Evolutionary conservation across 2,329 filamentous ascomycete species (phyloP), one percentile per base, ranked within the genome.

Genomic region (Fusarium coicis): DNA sequence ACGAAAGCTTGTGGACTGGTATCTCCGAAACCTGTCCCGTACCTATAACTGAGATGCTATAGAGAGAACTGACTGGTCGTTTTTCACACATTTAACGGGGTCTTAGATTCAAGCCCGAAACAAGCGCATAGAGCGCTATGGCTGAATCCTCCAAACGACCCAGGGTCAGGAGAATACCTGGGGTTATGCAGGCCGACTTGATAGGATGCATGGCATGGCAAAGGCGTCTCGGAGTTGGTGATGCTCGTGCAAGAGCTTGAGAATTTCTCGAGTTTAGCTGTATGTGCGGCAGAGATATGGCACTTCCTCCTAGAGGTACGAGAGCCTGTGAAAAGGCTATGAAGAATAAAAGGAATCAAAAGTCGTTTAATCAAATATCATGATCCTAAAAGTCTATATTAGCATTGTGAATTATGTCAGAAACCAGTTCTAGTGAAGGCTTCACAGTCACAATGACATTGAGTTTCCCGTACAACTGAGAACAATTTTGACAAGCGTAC

Each of bases 1-100:
- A 81, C 91, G 96, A 79, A 97, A 96, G 87, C 87, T 99, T 80
- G 96, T 99, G 75, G 96, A 99, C 85, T 99, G 96, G 96, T 99
- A 99, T 84, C 90, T 99, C 81, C 92, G 96, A 82, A 99, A 99
- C 88, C 88, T 99, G 80, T 93, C 95, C 69, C 92, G 96, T 83
- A 97, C 95, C 66, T 99, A 99, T 87, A 97, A 84, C 80, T 84
- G 79, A 74, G 72, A 64, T 75, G 64, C 53, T 44, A 49, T 42
- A 68, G 65, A 71, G 68, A 66, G 74, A 73, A 67, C 62, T 76
- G 72, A 72, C 74, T 76, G 72, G 70, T 75, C 66, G 64, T 70
- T 72, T 72, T 76, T 76, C 68, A 74, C 68, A 66, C 30, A 72
- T 70, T 57, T 65, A 60, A 63, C 46, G 55, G 63, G 68, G 64